Conservation (phyloP, 2,329 filamentous ascomycete genomes). For the Pseudocercospora pini-densiflorae region DNA sequence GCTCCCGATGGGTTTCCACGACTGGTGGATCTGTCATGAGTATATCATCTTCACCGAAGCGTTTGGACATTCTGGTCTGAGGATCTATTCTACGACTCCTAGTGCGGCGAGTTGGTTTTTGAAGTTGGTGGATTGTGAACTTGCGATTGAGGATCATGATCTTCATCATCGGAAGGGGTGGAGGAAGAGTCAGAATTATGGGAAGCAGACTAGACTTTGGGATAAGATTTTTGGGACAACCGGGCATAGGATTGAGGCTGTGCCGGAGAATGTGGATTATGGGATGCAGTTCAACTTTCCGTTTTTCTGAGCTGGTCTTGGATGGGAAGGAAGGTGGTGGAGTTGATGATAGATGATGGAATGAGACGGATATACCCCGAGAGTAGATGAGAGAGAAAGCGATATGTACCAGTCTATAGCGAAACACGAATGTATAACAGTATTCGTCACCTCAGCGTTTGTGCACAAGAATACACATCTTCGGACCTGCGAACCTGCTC, state of each 20-base stretch:
- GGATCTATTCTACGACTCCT: slow-evolving; percentile 43
- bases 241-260: slow-evolving; percentile 42
- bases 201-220: slow-evolving; percentile 44
- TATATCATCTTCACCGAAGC: slow-evolving; percentile 50
- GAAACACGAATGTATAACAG: too few species aligned
- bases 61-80: slow-evolving; percentile 47
- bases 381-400: too few species aligned
- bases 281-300: slow-evolving; percentile 21
- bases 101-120: slow-evolving; percentile 44
- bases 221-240: slow-evolving; percentile 41
- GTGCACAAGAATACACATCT: too few species aligned
- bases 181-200: slow-evolving; percentile 46
- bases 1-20: slow-evolving; percentile 53
- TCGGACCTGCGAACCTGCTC: too few species aligned
- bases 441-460: too few species aligned
- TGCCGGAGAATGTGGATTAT: slow-evolving; percentile 25
- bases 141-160: slow-evolving; percentile 51
- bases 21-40: slow-evolving; percentile 54
- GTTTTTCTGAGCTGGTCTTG: slow-evolving; percentile 11
- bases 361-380: too few species aligned
- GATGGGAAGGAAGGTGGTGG: too few species aligned
- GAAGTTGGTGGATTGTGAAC: slow-evolving; percentile 40
- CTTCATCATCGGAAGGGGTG: slow-evolving; percentile 47
- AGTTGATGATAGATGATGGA: too few species aligned
- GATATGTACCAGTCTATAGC: too few species aligned